phyloP scores from a whole-genome alignment of 371 early-diverging fungal genomes.

The Coemansia sp. region DNA sequence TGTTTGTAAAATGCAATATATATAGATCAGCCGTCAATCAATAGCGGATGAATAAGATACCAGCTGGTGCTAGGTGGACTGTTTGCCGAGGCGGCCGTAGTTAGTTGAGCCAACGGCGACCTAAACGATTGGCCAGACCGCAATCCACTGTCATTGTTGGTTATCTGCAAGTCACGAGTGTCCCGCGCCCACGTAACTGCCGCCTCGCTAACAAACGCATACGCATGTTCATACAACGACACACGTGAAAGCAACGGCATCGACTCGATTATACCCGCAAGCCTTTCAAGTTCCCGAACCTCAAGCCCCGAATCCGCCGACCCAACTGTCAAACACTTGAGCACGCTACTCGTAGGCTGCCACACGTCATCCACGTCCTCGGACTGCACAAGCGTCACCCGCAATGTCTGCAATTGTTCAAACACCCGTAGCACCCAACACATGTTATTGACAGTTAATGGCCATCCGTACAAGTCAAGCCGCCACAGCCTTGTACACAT shows the following conservation, averaged over 20 bases:
- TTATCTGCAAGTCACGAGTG: background rate
- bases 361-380: background rate
- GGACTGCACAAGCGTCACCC: slow-evolving; percentile 18
- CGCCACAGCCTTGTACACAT: slow-evolving; percentile 7
- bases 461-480: slow-evolving; percentile 47
- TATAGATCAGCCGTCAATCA: background rate
- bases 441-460: slow-evolving; percentile 25
- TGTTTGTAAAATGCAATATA: background rate
- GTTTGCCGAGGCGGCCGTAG: background rate
- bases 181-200: too few species aligned
- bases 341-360: background rate
- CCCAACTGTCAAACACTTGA: background rate
- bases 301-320: background rate
- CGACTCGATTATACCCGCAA: background rate
- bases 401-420: slow-evolving; percentile 1
- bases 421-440: slow-evolving; percentile 26
- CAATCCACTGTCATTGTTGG: background rate
- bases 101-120: slow-evolving; percentile 1
- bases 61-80: slow-evolving; percentile 8
- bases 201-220: background rate
- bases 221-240: background rate
- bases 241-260: background rate
- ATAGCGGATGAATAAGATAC: slow-evolving; percentile 5
- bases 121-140: background rate
- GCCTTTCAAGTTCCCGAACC: background rate